Base-by-base conservation (phyloP, 768 basidiomycete species). In the Pleurotus tuber-regium region DNA sequence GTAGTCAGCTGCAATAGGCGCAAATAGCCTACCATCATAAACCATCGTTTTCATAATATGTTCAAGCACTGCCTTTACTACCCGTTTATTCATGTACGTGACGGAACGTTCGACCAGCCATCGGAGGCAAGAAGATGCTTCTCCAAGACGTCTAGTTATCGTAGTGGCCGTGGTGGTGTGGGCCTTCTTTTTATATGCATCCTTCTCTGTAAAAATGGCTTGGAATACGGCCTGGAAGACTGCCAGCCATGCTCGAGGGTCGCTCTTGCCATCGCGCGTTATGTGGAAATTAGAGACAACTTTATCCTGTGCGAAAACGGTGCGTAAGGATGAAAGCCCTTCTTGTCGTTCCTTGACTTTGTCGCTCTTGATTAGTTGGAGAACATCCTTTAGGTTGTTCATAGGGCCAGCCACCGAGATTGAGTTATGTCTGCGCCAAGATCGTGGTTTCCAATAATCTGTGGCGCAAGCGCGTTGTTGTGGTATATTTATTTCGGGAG, bases 191-290 rank as follows among this genome's bases (percentile, higher is more conserved):
- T 63, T 70, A 63, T 68, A 71, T 8, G 73, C 73, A 12, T 56
- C 67, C 63, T 78, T 85, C 70, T 97, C 95, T 49, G 65, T 72
- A 18, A 70, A 60, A 40, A 94, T 84, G 2, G 79, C 70, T 8
- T 71, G 69, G 62, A 93, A 94, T 5, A 97, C 69, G 12, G 81
- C 82, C 57, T 90, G 81, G 60, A 86, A 91, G 6, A 93, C 70
- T 6, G 74, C 68, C 19, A 85, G 67, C 89, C 89, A 95, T 40
- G 57, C 49, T 30, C 62, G 59, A 18, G 71, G 68, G 21, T 72
- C 61, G 39, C 57, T 62, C n/a, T 65, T 63, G 12, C 68, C 70
- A 36, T 69, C 51, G 25, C 61, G 60, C 26, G 70, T 63, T 42
- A 74, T 62, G 54, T 72, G 68, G 50, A 75, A 78, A 48, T 75